phyloP scores from a whole-genome alignment of 75 land plant species.

The Cryptomeria japonica region DNA sequence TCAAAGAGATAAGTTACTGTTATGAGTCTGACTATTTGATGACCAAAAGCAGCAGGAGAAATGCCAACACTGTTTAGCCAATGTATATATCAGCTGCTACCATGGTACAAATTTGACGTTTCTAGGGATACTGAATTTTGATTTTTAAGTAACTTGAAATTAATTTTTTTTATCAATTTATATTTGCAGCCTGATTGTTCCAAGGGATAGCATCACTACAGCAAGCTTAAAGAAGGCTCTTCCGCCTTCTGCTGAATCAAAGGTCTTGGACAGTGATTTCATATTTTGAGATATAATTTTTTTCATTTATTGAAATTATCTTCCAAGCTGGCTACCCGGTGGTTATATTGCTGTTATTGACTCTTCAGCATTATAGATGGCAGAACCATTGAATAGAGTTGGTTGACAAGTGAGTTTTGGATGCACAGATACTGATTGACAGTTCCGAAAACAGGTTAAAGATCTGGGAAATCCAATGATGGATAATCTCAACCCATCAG shows the following conservation, averaged over 20 bases:
- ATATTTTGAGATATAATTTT: background rate
- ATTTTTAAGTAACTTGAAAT: background rate
- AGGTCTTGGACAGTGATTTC: slow-evolving; percentile 12
- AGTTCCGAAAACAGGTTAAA: slow-evolving; percentile 24
- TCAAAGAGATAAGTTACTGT: background rate
- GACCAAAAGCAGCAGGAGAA: background rate
- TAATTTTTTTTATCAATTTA: background rate
- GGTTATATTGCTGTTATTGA: background rate
- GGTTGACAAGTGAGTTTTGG: background rate
- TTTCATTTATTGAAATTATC: background rate
- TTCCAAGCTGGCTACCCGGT: background rate
- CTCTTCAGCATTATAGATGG: background rate
- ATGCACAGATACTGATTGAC: slow-evolving; percentile 1
- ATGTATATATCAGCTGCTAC: background rate
- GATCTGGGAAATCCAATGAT: slow-evolving; percentile 39
- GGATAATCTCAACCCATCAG: slow-evolving; percentile 35
- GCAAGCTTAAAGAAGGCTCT: slow-evolving; percentile 16
- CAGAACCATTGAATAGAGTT: background rate
- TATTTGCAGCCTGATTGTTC: slow-evolving; percentile 25
- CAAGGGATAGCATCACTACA: slow-evolving; percentile 27
- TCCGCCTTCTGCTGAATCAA: slow-evolving; percentile 13
- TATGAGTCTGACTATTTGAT: background rate
- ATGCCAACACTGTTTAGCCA: background rate
- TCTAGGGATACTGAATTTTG: background rate
- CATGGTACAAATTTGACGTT: background rate